Percentiles rank a stretch among this genome's conserved stretches.
Evolutionary conservation across 306 rosid species (phyloP).

Genomic region (Cotoneaster glaucophyllus): DNA sequence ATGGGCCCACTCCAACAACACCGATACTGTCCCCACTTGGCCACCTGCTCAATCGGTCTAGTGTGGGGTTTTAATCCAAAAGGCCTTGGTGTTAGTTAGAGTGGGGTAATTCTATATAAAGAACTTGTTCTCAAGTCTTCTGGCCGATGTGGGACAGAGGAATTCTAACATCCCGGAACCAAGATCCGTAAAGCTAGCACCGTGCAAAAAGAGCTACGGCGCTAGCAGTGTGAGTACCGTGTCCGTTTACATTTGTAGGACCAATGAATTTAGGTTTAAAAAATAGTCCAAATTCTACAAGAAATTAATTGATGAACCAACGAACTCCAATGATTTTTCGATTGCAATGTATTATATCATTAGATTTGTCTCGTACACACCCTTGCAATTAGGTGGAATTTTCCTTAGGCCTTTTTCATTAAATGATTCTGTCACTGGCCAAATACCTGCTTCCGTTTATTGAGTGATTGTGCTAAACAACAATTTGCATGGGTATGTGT

Average conservation of each 20-base stretch:
- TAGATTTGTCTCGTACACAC: conserved; percentile 23
- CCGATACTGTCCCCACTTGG: too few species aligned
- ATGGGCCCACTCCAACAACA: too few species aligned
- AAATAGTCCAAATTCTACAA: conserved; percentile 24
- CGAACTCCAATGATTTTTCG: conserved; percentile 49
- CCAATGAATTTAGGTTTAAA: conserved; percentile 35
- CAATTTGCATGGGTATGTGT: neutral
- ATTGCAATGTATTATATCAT: conserved; percentile 30
- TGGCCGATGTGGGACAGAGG: too few species aligned
- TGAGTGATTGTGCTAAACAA: neutral
- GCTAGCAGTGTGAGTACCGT: conserved; percentile 46
- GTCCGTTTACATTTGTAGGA: conserved; percentile 37
- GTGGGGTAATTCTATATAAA: too few species aligned
- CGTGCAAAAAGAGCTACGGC: conserved; percentile 30
- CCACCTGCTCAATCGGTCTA: too few species aligned
- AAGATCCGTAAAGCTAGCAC: conserved; percentile 43
- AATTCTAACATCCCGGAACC: too few species aligned
- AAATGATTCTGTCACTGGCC: conserved; percentile 50
- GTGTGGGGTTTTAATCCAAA: too few species aligned
- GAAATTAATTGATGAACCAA: conserved; percentile 29
- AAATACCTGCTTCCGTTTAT: conserved; percentile 32
- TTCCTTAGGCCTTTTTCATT: conserved; percentile 33
- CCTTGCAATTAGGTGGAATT: conserved; percentile 42
- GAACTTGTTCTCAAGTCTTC: too few species aligned
- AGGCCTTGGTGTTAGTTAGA: too few species aligned